Conservation (phyloP, 306 rosid genomes). For the Corylus americana region DNA sequence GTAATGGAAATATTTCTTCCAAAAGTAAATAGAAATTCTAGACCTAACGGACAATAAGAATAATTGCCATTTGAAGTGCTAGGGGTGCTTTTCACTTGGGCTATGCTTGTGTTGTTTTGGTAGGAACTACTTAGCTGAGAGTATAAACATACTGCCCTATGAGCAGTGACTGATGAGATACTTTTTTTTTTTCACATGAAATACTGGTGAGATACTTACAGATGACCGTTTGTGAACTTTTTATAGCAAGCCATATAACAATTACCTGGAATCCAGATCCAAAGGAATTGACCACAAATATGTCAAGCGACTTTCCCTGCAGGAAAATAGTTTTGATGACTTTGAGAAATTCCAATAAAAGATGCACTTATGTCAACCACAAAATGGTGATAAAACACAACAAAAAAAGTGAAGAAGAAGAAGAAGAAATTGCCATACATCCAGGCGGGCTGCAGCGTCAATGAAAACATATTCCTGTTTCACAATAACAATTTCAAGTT, state of each 20-base stretch:
- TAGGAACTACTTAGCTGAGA: not conserved
- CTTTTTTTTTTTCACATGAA: no score
- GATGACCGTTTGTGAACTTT: not conserved
- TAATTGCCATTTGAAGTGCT: not conserved
- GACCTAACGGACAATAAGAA: not conserved
- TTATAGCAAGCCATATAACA: constrained; percentile 7
- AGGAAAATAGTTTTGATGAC: constrained; percentile 31
- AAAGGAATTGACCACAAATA: constrained; percentile 94
- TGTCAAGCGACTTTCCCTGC: constrained; percentile 88
- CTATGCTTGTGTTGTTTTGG: not conserved
- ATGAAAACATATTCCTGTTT: constrained; percentile 71
- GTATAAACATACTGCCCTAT: not conserved
- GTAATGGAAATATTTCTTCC: not conserved
- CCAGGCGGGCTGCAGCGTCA: constrained; percentile 58
- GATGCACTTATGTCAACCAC: constrained; percentile 15
- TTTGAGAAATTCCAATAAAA: constrained; percentile 16
- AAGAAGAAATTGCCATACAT: constrained; percentile 40
- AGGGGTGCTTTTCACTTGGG: not conserved
- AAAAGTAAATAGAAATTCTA: not conserved
- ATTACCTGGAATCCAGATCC: constrained; percentile 92
- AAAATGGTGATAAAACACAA: not conserved
- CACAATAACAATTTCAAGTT: constrained; percentile 24
- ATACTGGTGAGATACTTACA: not conserved
- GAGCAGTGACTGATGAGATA: not conserved
- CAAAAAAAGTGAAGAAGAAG: not conserved